Base-by-base conservation (phyloP, 495 filamentous ascomycete genomes). In the Penicillium psychrofluorescens region DNA sequence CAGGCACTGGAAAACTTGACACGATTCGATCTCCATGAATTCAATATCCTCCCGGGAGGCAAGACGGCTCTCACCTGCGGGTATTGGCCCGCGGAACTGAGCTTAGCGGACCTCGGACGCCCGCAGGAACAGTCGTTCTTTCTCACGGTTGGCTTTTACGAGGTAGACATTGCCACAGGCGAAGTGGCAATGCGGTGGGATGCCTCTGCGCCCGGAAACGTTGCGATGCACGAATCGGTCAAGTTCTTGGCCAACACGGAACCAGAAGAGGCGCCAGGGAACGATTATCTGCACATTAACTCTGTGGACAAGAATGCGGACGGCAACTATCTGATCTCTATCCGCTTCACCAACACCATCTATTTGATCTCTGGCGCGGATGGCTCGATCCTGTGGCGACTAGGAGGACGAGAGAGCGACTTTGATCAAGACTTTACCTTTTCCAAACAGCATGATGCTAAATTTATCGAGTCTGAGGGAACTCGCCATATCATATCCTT, bases 201-300 rank as follows among this genome's bases (percentile, higher is more conserved):
- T 36, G 58, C 66, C 2, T 54, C 52, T 55, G 39, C 41, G 70
- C 5, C 11, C 22, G 4, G 66, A 66, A 49, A 47, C 39, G 12
- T 45, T 68, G 10, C 52, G 61, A 29, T 56, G 59, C 34, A 10
- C 12, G 48, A 50, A 11, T 14, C 27, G 6, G 43, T 51, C 2
- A 16, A 16, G 16, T 4, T 16, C 4, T 16, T 16, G 16, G 16
- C 16, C 16, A 16, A 16, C 16, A 16, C 16, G 4, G 16, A 16
- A 16, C 16, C 16, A 16, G 54, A 59, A 35, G 55, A 36, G 15
- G 32, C 38, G 1, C 62, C 59, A 1, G 65, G 57, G 5, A 78
- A 72, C 71, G 76, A 83, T 49, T 80, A 77, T 55, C 75, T 80
- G 57, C 77, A 80, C 48, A 71, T 80, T 50, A 80, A 80, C 56